A percentile compares a stretch with the other conserved stretches of the same genome.
These are phyloP conservation scores for Lindgomyces ingoldianus DNA, from an alignment of 495 filamentous ascomycete genomes.

Conservation along the genomic window DNA sequence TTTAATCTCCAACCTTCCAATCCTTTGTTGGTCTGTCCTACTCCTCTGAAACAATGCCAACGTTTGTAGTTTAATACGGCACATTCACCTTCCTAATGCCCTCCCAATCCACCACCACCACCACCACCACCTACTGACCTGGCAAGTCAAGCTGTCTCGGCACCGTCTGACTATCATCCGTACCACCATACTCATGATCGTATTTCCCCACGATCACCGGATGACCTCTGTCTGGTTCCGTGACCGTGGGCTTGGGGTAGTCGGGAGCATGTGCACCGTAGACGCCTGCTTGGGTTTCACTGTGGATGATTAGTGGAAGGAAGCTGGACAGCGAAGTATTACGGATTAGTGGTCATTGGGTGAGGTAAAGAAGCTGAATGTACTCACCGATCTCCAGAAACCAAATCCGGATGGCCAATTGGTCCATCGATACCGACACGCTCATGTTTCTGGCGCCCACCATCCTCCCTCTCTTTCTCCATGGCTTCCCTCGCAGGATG, in stretches of 20 bases:
- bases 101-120: constrained; percentile 34
- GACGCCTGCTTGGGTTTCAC: constrained; percentile 2
- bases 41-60: too few species aligned
- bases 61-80: constrained; percentile 32
- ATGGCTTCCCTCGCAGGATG: constrained; percentile 28
- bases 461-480: constrained; percentile 7
- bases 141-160: constrained; percentile 16
- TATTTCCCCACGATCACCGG: constrained; percentile 42
- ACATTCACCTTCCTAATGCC: constrained; percentile 38
- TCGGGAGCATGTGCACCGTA: constrained; percentile 23
- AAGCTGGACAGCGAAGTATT: not conserved
- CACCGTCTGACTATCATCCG: constrained; percentile 31
- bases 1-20: too few species aligned
- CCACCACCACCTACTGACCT: not conserved
- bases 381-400: constrained; percentile 32
- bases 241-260: constrained; percentile 19
- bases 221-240: constrained; percentile 40
- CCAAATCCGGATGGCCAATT: constrained; percentile 11
- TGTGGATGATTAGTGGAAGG: not conserved
- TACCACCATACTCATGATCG: constrained; percentile 38
- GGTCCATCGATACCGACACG: constrained; percentile 29
- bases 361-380: not conserved
- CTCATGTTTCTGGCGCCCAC: constrained; percentile 2
- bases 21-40: too few species aligned
- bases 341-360: not conserved